Percentiles rank a stretch among this genome's conserved stretches.
Conservation (phyloP, 768 basidiomycete genomes). For the Phylloporus sp. region DNA sequence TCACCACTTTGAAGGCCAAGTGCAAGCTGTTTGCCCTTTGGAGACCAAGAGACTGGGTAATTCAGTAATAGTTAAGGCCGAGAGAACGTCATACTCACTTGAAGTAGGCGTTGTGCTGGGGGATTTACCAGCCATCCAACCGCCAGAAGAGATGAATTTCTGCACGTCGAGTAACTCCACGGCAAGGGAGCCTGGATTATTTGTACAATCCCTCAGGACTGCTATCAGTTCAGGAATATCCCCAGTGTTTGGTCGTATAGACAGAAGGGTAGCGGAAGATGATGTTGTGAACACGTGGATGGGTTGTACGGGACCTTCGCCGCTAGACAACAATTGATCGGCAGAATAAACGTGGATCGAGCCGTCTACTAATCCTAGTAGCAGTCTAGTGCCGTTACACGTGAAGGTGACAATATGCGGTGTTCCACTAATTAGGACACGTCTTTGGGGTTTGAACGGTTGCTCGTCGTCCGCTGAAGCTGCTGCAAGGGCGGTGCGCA, state of each 20-base stretch:
- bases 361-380: conserved; percentile 59
- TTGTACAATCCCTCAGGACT: conserved; percentile 43
- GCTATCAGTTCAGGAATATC: conserved; percentile 55
- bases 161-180: conserved; percentile 61
- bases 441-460: conserved; percentile 51
- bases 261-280: conserved; percentile 43
- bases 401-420: conserved; percentile 58
- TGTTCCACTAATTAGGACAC: conserved; percentile 39
- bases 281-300: conserved; percentile 44
- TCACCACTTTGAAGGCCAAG: conserved; percentile 69
- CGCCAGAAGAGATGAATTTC: conserved; percentile 40
- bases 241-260: conserved; percentile 65
- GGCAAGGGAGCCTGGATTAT: conserved; percentile 34
- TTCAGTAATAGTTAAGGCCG: conserved; percentile 3
- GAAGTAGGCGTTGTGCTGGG: conserved; percentile 52
- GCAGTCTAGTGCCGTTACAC: conserved; percentile 52
- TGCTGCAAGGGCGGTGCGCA: conserved; percentile 50
- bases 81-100: conserved; percentile 40
- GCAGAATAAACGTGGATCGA: conserved; percentile 60
- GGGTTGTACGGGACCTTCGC: conserved; percentile 42
- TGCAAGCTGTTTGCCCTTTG: conserved; percentile 81
- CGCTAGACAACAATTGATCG: conserved; percentile 44
- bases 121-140: conserved; percentile 53
- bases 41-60: conserved; percentile 74
- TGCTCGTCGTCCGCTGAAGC: conserved; percentile 38